phyloP scores from a whole-genome alignment of 1,284 basidiomycete genomes.

The Puccinia horiana region DNA sequence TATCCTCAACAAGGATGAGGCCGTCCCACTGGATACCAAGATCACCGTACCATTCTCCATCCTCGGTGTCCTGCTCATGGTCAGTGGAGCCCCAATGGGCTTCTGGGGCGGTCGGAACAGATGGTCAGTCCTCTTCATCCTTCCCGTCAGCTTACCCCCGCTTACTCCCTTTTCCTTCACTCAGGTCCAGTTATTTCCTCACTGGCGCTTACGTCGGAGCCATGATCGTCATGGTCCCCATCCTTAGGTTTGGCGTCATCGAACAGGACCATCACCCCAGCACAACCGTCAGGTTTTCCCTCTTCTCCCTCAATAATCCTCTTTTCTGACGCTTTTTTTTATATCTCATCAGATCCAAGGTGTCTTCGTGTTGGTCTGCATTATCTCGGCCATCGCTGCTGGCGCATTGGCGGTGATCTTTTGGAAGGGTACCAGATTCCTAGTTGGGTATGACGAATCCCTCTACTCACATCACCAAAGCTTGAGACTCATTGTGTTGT shows the following conservation, averaged over 20 bases:
- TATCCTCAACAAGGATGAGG: conserved; percentile 30
- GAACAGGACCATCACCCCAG: conserved; percentile 40
- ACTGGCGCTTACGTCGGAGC: conserved; percentile 42
- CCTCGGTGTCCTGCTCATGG: conserved; percentile 38
- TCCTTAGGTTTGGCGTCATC: conserved; percentile 46
- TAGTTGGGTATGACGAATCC: conserved; percentile 32
- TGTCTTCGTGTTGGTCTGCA: conserved; percentile 34
- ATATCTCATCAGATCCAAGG: conserved; percentile 23
- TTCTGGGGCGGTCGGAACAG: conserved; percentile 49
- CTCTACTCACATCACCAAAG: not conserved
- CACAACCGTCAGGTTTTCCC: conserved; percentile 19
- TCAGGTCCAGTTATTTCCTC: conserved; percentile 49
- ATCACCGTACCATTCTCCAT: conserved; percentile 45
- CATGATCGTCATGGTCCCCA: conserved; percentile 40
- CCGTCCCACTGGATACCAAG: conserved; percentile 30
- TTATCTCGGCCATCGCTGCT: conserved; percentile 33
- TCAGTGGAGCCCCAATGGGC: conserved; percentile 46
- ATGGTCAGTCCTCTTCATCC: conserved; percentile 33
- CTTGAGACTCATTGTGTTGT: no score
- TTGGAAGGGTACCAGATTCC: conserved; percentile 46
- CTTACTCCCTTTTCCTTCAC: not conserved
- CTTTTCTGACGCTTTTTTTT: not conserved
- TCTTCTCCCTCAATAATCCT: no score
- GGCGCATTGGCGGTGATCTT: conserved; percentile 45
- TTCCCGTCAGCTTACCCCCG: not conserved